Evolutionary conservation across 2,329 filamentous ascomycete genomes (phyloP), one percentile per base, ranked within the genome.

Genomic region (Stachybotrys chlorohalonatus): DNA sequence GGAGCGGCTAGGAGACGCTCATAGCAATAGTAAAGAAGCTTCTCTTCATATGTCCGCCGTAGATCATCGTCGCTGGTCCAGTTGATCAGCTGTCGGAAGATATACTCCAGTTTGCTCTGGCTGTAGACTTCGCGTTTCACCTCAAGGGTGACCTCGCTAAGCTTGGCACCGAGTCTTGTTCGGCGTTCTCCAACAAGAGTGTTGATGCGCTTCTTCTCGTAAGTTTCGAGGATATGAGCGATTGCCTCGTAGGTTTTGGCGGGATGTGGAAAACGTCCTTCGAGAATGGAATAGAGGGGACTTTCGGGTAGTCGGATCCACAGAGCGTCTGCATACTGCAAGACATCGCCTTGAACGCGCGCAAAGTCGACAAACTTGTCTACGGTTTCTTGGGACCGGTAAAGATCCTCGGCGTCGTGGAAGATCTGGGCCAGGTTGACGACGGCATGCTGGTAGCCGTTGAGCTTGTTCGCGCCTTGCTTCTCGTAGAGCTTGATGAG

Each of bases 131-230:
- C 94, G 42, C 86, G 80, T 68, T 93, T 96, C 51, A 95, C 94
- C 57, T 96, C 89, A 2, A 82, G 69, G 0, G 89, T 96, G 24
- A 97, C 93, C 57, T 94, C 87, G 47, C 83, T 85, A 55, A 96
- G 79, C 49, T 83, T 87, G 9, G 92, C 91, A 47, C 94, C 94
- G 3, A 99, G 79, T 45, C 94, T 82, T 1, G 92, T 96, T 59
- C 92, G 82, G 48, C 94, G 83, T 70, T 96, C 91, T 36, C 87
- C 90, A 60, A 99, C 95, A 56, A 96, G 83, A 5, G 82, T 89
- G 66, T 96, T 96, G 68, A 96, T 93, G 36, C 84, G 86, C 66
- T 93, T 87, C 66, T 88, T 92, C 71, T 99, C 94, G 57, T 94
- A 89, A 1, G 82, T 75, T 66, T 97, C 94, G 3, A 89, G 79